phyloP scores from a whole-genome alignment of 2,329 filamentous ascomycete species.

The Colletotrichum viniferum region DNA sequence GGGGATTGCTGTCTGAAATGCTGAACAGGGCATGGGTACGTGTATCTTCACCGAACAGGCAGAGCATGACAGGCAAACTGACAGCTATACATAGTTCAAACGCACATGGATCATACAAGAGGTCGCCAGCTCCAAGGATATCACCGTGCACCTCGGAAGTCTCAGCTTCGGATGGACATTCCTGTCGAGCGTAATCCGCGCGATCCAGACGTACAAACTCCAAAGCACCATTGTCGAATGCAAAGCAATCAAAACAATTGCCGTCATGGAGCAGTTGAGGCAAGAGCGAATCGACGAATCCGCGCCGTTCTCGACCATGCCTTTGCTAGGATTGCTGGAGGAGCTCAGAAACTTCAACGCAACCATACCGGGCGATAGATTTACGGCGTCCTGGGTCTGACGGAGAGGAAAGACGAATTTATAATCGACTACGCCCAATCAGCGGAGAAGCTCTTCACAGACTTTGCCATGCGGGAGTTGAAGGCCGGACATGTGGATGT shows the following conservation, averaged over 20 bases:
- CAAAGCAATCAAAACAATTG: not conserved
- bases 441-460: not conserved
- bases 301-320: not conserved
- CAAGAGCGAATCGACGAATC: not conserved
- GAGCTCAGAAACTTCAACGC: conserved; percentile 9
- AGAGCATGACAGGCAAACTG: not conserved
- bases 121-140: not conserved
- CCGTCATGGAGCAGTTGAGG: not conserved
- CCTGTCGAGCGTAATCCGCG: not conserved
- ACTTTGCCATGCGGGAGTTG: not conserved
- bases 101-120: conserved; percentile 21
- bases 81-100: not conserved
- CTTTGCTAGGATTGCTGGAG: not conserved
- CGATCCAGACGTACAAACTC: not conserved
- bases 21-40: conserved; percentile 7
- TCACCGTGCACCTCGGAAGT: not conserved
- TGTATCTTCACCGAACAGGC: not conserved
- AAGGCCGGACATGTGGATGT: not conserved
- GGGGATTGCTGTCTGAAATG: conserved; percentile 3
- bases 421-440: not conserved
- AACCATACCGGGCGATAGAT: conserved; percentile 5
- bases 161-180: not conserved
- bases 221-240: not conserved
- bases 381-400: not conserved
- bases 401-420: not conserved